Evolutionary conservation across 129 eudicot species (phyloP), one percentile per base, ranked within the genome.

Genomic region (Arctium lappa): DNA sequence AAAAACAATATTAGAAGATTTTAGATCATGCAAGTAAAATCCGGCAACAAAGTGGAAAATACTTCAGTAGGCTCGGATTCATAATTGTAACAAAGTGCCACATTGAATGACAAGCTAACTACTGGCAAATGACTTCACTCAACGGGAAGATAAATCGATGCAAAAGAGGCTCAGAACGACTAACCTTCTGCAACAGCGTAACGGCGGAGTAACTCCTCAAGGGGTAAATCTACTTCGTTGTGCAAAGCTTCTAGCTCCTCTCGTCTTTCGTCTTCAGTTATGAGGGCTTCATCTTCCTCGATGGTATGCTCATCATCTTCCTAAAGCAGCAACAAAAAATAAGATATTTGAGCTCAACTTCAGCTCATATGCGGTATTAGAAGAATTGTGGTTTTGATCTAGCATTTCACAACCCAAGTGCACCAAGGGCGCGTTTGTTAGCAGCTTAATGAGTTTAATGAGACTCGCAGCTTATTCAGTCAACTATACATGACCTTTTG

Each of bases 291-390:
- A 85, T 96, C 99, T 87, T 90, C 97, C 88, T 93, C 99, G 74
- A 93, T 85, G 10, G 97, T 93, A 85, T 85, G 96, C 92, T 96
- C 98, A 31, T 96, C 99, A 82, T 96, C 99, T 92, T 93, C 97
- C 99, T 96, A 89, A 90, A 90, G 86, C 91, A 78, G 74, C 80
- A 91, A 68, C 50, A 63, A 85, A 69, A 69, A 40, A 46, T 2
- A 60, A 79, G 70, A 79, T 39, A 69, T 81, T 53, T 81, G 80
- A 85, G 84, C 79, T 71, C 79, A 71, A 81, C 4, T 78, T 76
- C 84, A 46, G 71, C 76, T 72, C 42, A 72, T 42, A 74, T n/a
- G 44, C 34, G 0, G 16, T 50, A 5, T 60, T 56, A 56, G 8
- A 79, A 39, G 11, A 60, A 77, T 18, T 22, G 30, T 34, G 36